phyloP scores from a whole-genome alignment of 2,329 filamentous ascomycete genomes.

The Ophiostoma himal-ulmi region DNA sequence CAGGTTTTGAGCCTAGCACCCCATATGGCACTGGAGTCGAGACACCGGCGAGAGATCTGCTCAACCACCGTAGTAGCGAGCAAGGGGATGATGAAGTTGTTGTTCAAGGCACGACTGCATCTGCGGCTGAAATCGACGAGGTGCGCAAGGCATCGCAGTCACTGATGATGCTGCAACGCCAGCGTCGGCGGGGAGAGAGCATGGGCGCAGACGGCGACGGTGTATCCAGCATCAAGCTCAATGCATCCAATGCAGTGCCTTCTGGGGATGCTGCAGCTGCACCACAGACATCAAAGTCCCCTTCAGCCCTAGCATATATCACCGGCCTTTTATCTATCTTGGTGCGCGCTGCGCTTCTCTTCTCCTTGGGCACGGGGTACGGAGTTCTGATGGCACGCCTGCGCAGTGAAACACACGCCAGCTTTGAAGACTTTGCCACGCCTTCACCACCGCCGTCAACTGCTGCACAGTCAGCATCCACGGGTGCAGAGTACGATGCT shows the following conservation, averaged over 20 bases:
- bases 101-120: neutral
- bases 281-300: slow-evolving; percentile 32
- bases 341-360: slow-evolving; percentile 60
- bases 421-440: slow-evolving; percentile 17
- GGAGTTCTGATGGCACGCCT: slow-evolving; percentile 75
- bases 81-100: neutral
- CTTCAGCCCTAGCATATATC: slow-evolving; percentile 30
- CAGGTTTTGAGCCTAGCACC: slow-evolving; percentile 49
- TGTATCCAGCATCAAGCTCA: slow-evolving; percentile 6
- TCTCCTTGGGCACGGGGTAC: slow-evolving; percentile 74
- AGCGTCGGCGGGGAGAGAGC: slow-evolving; percentile 14
- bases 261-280: slow-evolving; percentile 24
- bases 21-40: slow-evolving; percentile 75
- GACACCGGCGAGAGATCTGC: slow-evolving; percentile 46
- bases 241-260: slow-evolving; percentile 15
- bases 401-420: slow-evolving; percentile 55
- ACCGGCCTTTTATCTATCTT: slow-evolving; percentile 45
- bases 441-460: neutral
- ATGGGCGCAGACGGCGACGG: slow-evolving; percentile 7
- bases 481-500: slow-evolving; percentile 19
- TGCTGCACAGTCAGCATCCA: slow-evolving; percentile 34
- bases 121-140: slow-evolving; percentile 22
- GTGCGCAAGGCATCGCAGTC: slow-evolving; percentile 25
- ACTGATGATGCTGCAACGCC: slow-evolving; percentile 25
- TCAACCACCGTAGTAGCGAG: neutral